These are phyloP conservation scores for Castanea mollissima DNA, from an alignment of 306 rosid species.

Conservation along the genomic window DNA sequence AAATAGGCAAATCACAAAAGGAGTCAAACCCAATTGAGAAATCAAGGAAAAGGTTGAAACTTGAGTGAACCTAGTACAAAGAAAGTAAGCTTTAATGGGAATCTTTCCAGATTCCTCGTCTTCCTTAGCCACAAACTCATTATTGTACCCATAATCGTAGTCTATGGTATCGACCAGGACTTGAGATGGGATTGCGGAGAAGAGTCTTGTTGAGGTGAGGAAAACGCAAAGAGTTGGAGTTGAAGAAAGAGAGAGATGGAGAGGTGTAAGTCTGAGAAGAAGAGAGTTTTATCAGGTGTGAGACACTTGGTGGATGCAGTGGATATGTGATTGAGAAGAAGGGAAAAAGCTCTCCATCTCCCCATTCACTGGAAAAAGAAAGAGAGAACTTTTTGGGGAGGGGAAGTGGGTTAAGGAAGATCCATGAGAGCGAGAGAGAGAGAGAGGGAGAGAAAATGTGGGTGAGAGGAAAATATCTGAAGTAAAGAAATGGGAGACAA, in stretches of 20 bases:
- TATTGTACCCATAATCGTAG: slow-evolving; percentile 34
- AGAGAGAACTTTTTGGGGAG: too few relatives aligned
- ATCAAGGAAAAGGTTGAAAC: slow-evolving; percentile 4
- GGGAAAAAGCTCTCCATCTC: slow-evolving; percentile 71
- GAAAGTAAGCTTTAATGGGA: slow-evolving; percentile 82
- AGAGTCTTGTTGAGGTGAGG: slow-evolving; percentile 31
- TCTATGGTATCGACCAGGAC: slow-evolving; percentile 27
- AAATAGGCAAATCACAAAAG: background rate
- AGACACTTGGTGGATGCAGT: slow-evolving; percentile 29
- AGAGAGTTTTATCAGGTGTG: background rate
- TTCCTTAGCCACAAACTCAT: slow-evolving; percentile 28
- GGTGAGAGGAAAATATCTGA: too few relatives aligned
- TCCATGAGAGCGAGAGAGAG: too few relatives aligned
- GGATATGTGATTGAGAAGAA: slow-evolving; percentile 41
- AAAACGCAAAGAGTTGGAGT: slow-evolving; percentile 15
- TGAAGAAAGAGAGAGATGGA: slow-evolving; percentile 17
- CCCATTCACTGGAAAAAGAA: slow-evolving; percentile 56
- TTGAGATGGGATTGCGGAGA: slow-evolving; percentile 58
- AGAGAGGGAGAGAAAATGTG: too few relatives aligned
- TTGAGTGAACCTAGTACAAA: slow-evolving; percentile 71
- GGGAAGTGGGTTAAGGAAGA: too few relatives aligned
- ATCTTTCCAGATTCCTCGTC: slow-evolving; percentile 46
- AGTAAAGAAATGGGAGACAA: too few relatives aligned
- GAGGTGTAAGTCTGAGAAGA: slow-evolving; percentile 12
- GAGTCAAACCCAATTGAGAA: slow-evolving; percentile 9